Base-by-base conservation (phyloP, 1,284 basidiomycete species). In the Apiotrichum veenhuisii region DNA sequence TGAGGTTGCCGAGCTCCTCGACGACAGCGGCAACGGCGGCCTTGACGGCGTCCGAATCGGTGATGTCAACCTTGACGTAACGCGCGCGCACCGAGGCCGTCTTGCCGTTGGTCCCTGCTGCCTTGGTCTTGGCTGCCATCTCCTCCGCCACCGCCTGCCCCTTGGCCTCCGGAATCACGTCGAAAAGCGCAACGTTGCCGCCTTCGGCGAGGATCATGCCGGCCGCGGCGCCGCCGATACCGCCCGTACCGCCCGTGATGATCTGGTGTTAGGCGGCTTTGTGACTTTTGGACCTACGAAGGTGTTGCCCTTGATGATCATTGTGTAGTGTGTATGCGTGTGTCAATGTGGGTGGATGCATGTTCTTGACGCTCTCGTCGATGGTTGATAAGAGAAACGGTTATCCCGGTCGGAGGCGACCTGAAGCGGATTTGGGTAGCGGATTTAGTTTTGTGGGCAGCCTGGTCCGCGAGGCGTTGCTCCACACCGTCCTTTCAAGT, bases 241-340 rank as follows among this genome's bases (percentile, higher is more conserved):
- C 69, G 12, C 70, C 70, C 10, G 65, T 63, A 23, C 68, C 70
- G 33, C 70, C 70, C 22, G 70, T 69, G 45, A 69, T 62, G 52
- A 67, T 52, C 64, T 64, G 43, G 41, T 9, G 41, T 46, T 14
- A 54, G 26, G 12, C n/a, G n/a, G n/a, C n/a, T n/a, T n/a, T n/a
- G n/a, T n/a, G n/a, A n/a, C n/a, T n/a, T n/a, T n/a, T n/a, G n/a
- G n/a, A n/a, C 69, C 60, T 30, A 72, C 66, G 46, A 71, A 72
- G 20, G 66, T 68, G 66, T 66, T 72, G 57, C 68, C 66, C 18
- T 54, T 44, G 57, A 72, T 66, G 59, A 68, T 68, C 68, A 72
- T 70, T 2, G 26, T 68, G 37, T 8, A 38, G 17, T 17, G 44
- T 12, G 44, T 18, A 26, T 36, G n/a, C 33, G 37, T 14, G 25